phyloP scores from a whole-genome alignment of 805 yeast genomes.

The Monosporozyma unispora region DNA sequence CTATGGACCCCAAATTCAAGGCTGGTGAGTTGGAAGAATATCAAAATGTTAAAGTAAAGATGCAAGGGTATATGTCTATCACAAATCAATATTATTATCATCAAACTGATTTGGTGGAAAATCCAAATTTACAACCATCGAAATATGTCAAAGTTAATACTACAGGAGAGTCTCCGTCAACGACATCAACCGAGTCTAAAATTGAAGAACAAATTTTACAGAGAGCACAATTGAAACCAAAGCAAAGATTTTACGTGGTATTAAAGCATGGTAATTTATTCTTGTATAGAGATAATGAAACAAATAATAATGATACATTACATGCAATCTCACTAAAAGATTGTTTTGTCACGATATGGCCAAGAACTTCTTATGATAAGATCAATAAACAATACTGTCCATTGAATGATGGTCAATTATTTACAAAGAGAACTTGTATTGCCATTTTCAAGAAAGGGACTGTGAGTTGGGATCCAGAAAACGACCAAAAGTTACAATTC shows the following conservation, averaged over 20 bases:
- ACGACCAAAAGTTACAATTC: not conserved
- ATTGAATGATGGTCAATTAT: constrained; percentile 58
- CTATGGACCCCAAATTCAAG: constrained; percentile 35
- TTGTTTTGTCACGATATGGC: constrained; percentile 76
- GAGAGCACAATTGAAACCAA: constrained; percentile 32
- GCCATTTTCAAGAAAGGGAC: constrained; percentile 48
- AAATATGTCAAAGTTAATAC: no score
- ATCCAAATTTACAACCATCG: not conserved
- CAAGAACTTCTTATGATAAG: constrained; percentile 42
- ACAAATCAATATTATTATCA: constrained; percentile 63
- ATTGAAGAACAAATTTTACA: constrained; percentile 7
- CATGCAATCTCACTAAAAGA: constrained; percentile 73
- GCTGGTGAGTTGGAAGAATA: constrained; percentile 60
- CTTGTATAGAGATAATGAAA: constrained; percentile 58
- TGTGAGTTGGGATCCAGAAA: constrained; percentile 6
- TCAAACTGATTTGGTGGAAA: constrained; percentile 28
- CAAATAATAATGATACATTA: constrained; percentile 38
- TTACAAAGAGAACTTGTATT: constrained; percentile 71
- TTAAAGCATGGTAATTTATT: constrained; percentile 83
- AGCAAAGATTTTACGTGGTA: constrained; percentile 57
- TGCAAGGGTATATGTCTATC: constrained; percentile 77
- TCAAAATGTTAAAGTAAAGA: constrained; percentile 53
- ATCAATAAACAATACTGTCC: constrained; percentile 5
- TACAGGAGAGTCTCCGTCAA: no score
- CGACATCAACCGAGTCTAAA: constrained; percentile 3